Conservation (phyloP, 257 asterid species). For the Agastache rugosa region DNA sequence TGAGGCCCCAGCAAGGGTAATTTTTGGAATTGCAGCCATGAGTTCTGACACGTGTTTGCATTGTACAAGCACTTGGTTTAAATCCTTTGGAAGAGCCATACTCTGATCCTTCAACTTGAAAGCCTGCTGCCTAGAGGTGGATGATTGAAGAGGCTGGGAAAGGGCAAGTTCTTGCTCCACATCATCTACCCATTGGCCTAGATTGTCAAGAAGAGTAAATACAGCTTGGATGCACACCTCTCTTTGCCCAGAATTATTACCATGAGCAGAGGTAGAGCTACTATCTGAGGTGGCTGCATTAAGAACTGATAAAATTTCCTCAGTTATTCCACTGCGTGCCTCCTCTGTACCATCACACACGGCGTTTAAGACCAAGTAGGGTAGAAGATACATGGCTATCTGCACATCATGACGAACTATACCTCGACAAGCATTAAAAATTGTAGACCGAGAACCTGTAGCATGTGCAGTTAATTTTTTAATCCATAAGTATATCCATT, state of each 20-base stretch:
- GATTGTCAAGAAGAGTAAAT: conserved; percentile 93
- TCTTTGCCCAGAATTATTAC: conserved; percentile 72
- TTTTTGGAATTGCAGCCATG: conserved; percentile 86
- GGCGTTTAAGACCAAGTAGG: conserved; percentile 88
- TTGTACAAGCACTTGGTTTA: conserved; percentile 71
- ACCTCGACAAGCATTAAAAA: conserved; percentile 96
- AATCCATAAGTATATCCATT: conserved; percentile 87
- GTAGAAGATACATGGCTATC: conserved; percentile 91
- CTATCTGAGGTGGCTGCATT: conserved; percentile 76
- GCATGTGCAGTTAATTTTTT: conserved; percentile 86
- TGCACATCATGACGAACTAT: conserved; percentile 98
- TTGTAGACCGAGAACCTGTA: conserved; percentile 80
- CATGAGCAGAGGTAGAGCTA: conserved; percentile 55
- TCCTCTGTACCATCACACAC: conserved; percentile 92
- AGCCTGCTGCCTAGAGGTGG: conserved; percentile 61
- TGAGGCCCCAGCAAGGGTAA: conserved; percentile 92
- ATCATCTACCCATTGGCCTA: conserved; percentile 99
- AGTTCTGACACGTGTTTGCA: conserved; percentile 85
- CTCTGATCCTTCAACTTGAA: conserved; percentile 65
- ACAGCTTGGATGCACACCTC: conserved; percentile 98
- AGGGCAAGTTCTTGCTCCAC: conserved; percentile 88
- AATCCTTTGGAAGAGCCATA: conserved; percentile 45
- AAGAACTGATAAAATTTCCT: conserved; percentile 89
- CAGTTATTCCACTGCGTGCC: conserved; percentile 83
- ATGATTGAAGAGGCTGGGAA: conserved; percentile 74